phyloP scores from a whole-genome alignment of 805 yeast genomes.

The Kodamaea kakaduensis region DNA sequence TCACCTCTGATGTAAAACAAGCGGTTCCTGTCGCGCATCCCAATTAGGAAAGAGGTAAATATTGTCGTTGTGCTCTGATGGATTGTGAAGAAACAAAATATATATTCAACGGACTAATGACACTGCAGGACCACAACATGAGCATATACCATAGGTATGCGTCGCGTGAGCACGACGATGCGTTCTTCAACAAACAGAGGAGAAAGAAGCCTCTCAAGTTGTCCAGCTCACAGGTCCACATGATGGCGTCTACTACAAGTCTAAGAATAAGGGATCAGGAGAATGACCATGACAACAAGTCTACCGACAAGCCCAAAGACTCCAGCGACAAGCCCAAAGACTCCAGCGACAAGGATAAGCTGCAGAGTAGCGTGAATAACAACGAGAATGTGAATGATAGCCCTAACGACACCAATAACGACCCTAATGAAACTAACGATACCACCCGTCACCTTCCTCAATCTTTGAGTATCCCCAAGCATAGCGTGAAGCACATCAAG shows the following conservation, averaged over 20 bases:
- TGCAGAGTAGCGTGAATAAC: too few relatives aligned
- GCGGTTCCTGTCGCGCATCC: constrained; percentile 1
- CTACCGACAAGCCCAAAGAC: too few relatives aligned
- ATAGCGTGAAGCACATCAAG: too few relatives aligned
- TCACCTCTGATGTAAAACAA: neutral
- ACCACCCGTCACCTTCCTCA: too few relatives aligned
- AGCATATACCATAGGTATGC: constrained; percentile 37
- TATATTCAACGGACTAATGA: constrained; percentile 4
- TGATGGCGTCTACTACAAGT: constrained; percentile 3
- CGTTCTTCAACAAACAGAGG: constrained; percentile 11
- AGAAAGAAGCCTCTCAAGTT: constrained; percentile 4
- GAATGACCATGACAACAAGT: neutral
- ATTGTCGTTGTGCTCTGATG: constrained; percentile 1
- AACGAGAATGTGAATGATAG: too few relatives aligned
- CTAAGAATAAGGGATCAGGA: neutral
- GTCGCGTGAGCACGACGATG: constrained; percentile 33
- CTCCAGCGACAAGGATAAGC: too few relatives aligned
- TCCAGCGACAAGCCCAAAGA: neutral
- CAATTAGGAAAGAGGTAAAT: constrained; percentile 6
- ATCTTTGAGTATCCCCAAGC: too few relatives aligned
- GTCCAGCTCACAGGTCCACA: constrained; percentile 1
- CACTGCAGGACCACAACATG: constrained; percentile 19
- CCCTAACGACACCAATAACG: too few relatives aligned
- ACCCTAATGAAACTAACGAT: too few relatives aligned
- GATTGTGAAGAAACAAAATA: neutral